phyloP scores from a whole-genome alignment of 169 alveolate species.

The Plasmodium relictum region DNA sequence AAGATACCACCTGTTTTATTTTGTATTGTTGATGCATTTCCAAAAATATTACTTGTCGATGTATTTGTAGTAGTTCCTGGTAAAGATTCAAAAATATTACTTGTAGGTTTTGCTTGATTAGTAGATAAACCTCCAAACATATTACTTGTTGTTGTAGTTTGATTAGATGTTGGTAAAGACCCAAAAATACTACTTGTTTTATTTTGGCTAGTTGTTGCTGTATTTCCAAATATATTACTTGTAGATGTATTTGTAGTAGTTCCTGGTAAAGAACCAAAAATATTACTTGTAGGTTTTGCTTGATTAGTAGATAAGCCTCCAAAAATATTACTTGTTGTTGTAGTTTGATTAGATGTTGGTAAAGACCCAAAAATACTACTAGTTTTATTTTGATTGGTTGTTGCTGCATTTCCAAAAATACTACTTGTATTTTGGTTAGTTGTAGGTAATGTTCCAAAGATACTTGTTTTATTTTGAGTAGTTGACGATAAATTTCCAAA shows the following conservation, averaged over 20 bases:
- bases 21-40: slow-evolving; percentile 60
- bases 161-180: slow-evolving; percentile 24
- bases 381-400: slow-evolving; percentile 31
- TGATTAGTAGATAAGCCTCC: slow-evolving; percentile 37
- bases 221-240: slow-evolving; percentile 45
- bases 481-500: slow-evolving; percentile 48
- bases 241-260: slow-evolving; percentile 9
- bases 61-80: slow-evolving; percentile 34
- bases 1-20: slow-evolving; percentile 48
- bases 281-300: slow-evolving; percentile 20
- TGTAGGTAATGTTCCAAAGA: slow-evolving; percentile 48
- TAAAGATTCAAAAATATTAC: slow-evolving; percentile 14
- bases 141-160: slow-evolving; percentile 25
- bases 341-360: slow-evolving; percentile 15
- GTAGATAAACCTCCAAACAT: slow-evolving; percentile 59
- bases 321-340: slow-evolving; percentile 31
- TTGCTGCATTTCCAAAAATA: slow-evolving; percentile 48
- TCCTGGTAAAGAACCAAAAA: slow-evolving; percentile 48
- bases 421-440: slow-evolving; percentile 28
- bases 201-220: slow-evolving; percentile 47
- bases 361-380: slow-evolving; percentile 50
- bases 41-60: slow-evolving; percentile 33
- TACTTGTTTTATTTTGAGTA: slow-evolving; percentile 52
- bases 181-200: slow-evolving; percentile 48
- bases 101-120: background rate